Percentiles rank a stretch among this genome's conserved stretches.
phyloP scores from a whole-genome alignment of 176 grass and related monocot genomes.

The Zea luxurians region DNA sequence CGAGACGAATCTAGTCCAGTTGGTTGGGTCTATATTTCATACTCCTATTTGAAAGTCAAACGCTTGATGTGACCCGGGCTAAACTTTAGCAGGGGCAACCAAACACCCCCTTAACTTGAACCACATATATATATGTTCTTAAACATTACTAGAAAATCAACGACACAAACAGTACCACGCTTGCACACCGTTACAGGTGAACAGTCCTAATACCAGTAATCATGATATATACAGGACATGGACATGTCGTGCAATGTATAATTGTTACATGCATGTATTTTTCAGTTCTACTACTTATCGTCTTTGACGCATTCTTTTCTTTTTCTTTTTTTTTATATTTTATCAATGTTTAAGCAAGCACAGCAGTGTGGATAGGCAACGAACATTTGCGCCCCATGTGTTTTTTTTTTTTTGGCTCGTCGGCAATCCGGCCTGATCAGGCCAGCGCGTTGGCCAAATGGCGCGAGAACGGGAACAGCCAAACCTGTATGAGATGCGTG shows the following conservation, averaged over 20 bases:
- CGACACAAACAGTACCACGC: neutral
- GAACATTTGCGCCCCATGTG: neutral
- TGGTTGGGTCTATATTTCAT: too few relatives aligned
- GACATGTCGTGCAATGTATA: neutral
- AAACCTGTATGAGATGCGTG: conserved; percentile 70
- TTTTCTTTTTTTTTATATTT: neutral
- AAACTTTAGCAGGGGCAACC: too few relatives aligned
- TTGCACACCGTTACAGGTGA: neutral
- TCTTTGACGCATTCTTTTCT: neutral
- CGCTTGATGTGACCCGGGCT: too few relatives aligned
- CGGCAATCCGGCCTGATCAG: conserved; percentile 5
- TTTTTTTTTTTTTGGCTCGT: neutral
- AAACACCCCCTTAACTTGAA: too few relatives aligned
- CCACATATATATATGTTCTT: neutral
- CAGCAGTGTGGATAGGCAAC: neutral
- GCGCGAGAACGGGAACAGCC: conserved; percentile 78
- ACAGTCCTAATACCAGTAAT: neutral
- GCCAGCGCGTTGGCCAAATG: conserved; percentile 62
- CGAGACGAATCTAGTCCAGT: too few relatives aligned
- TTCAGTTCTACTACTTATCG: neutral
- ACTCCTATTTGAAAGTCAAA: too few relatives aligned
- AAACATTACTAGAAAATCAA: neutral
- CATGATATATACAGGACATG: neutral
- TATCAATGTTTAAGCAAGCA: neutral
- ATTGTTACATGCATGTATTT: neutral